Evolutionary conservation across 495 filamentous ascomycete genomes (phyloP), one percentile per base, ranked within the genome.

Genomic region (Lasiosphaeria hispida): DNA sequence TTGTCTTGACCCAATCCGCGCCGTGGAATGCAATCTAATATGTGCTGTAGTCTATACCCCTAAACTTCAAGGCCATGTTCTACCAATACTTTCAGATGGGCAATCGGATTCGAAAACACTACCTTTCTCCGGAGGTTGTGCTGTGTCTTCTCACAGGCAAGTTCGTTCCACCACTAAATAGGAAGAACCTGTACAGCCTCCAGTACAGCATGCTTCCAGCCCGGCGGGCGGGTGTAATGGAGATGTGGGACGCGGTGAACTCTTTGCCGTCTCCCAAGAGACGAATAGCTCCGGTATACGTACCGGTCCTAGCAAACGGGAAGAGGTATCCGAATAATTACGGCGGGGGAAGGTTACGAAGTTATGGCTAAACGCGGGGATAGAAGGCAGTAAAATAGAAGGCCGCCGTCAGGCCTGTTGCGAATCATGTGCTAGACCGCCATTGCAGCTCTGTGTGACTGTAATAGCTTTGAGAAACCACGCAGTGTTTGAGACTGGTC

Each of bases 131-230:
- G 0, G 80, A 85, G 13, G 95, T 99, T 15, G 82, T 97, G 50
- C 81, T 94, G 51, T 92, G 89, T 55, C 83, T 99, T 2, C 76
- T 91, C 30, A 96, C 91, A 1, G 94, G 94, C 58, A 88, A 86
- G 48, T 96, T 96, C 60, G 90, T 86, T 0, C 90, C 90, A 5
- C 93, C 95, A 0, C 93, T 99, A 36, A 91, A 96, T 69, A 82
- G 94, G 8, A 91, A 92, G 67, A 96, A 91, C 67, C 78, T 99
- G 43, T 99, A 99, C 73, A 92, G 90, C 57, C 85, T 99, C 64
- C 94, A 99, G 73, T 99, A 99, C 73, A 94, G 89, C 75, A 97
- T 97, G 95, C 78, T 99, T 34, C 94, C 94, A 5, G 86, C 89
- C 10, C 84, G 78, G 40, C 78, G 94, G 6, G 90, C 89, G 0